Percentiles rank a stretch among this genome's conserved stretches.
Evolutionary conservation across 352 stramenopile genomes (phyloP).

Genomic region (Halophytophthora polymorphica): DNA sequence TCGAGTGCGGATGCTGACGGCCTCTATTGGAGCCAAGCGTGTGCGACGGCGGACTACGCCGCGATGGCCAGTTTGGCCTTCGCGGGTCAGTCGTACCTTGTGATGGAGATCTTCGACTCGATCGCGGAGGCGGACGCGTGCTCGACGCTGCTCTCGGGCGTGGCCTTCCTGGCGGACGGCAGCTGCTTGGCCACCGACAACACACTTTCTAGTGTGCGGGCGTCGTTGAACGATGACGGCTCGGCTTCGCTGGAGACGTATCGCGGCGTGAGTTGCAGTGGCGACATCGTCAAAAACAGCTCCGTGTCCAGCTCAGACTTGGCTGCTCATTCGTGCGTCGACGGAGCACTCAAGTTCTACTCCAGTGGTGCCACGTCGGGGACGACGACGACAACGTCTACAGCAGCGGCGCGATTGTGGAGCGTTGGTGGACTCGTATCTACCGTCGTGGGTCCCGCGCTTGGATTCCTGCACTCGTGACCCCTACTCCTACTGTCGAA

Average conservation of each 20-base stretch:
- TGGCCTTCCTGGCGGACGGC: slow-evolving; percentile 37
- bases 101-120: slow-evolving; percentile 37
- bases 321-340: slow-evolving; percentile 25
- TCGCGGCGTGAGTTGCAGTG: slow-evolving; percentile 29
- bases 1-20: slow-evolving; percentile 16
- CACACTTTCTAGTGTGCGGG: slow-evolving; percentile 33
- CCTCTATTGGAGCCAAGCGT: slow-evolving; percentile 28
- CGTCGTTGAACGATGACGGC: slow-evolving; percentile 23
- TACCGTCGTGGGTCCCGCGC: no score
- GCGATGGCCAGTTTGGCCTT: slow-evolving; percentile 15
- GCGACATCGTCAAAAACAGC: slow-evolving; percentile 20
- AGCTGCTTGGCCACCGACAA: slow-evolving; percentile 44
- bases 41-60: slow-evolving; percentile 12
- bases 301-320: slow-evolving; percentile 20
- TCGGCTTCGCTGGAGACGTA: slow-evolving; percentile 34
- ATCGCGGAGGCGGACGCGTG: slow-evolving; percentile 9
- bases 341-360: slow-evolving; percentile 31
- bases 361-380: slow-evolving; percentile 13
- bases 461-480: no score
- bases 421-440: no score
- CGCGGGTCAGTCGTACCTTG: slow-evolving; percentile 17
- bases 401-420: neutral
- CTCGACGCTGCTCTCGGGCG: slow-evolving; percentile 27
- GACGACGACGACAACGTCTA: slow-evolving; percentile 9
- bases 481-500: no score